A percentile compares a stretch with the other conserved stretches of the same genome.
These are phyloP conservation scores for Xylaria arbuscula DNA, from an alignment of 2,329 filamentous ascomycete species.

Conservation along the genomic window DNA sequence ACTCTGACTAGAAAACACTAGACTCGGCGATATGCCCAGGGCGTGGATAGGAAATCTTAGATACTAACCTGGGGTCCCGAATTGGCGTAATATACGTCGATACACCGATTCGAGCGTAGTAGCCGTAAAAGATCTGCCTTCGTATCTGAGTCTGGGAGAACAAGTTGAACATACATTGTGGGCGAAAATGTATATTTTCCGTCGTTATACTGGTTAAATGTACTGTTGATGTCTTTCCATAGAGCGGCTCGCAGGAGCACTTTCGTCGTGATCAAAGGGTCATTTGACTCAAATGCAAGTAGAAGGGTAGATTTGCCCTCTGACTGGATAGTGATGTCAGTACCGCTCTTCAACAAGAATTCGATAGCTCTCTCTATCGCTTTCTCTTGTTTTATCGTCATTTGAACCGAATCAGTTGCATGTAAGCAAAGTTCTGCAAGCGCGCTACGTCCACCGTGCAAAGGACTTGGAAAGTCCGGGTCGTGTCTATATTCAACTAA, in stretches of 20 bases:
- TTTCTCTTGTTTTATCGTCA: conserved; percentile 62
- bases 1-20: background rate
- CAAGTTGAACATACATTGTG: conserved; percentile 68
- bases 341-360: conserved; percentile 66
- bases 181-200: conserved; percentile 70
- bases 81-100: conserved; percentile 66
- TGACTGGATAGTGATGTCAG: conserved; percentile 65
- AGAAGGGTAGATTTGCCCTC: conserved; percentile 69
- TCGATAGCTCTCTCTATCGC: conserved; percentile 67
- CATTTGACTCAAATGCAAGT: conserved; percentile 68
- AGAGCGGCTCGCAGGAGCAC: conserved; percentile 71
- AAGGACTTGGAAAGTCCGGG: conserved; percentile 71
- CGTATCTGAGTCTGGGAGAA: conserved; percentile 55
- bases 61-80: conserved; percentile 54
- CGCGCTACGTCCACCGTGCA: conserved; percentile 71
- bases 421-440: conserved; percentile 72
- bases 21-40: background rate
- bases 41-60: background rate
- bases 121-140: conserved; percentile 59
- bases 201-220: conserved; percentile 65
- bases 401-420: conserved; percentile 59
- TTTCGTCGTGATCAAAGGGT: conserved; percentile 66
- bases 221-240: conserved; percentile 72
- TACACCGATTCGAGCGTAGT: conserved; percentile 63
- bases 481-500: conserved; percentile 70